Percentiles rank a stretch among this genome's conserved stretches.
Evolutionary conservation across 768 basidiomycete genomes (phyloP).

Genomic region (Stropharia rugosoannulata): DNA sequence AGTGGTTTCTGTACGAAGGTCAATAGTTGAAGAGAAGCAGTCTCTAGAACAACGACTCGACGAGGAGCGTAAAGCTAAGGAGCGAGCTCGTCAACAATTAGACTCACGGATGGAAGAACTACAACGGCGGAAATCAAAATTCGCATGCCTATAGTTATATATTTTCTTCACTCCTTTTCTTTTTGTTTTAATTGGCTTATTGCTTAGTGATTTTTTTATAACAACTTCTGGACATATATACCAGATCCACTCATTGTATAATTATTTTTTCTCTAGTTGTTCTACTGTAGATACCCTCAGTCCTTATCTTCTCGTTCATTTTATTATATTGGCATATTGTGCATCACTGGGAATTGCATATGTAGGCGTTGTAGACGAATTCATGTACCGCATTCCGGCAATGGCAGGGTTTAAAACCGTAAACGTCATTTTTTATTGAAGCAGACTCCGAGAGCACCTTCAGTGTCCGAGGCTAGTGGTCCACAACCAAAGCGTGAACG

Average conservation of each 20-base stretch:
- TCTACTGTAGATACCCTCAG: slow-evolving; percentile 43
- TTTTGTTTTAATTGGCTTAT: slow-evolving; percentile 18
- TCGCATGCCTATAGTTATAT: slow-evolving; percentile 72
- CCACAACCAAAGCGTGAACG: too few relatives aligned
- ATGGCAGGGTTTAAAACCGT: neutral
- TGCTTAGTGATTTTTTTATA: slow-evolving; percentile 23
- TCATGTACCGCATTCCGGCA: slow-evolving; percentile 6
- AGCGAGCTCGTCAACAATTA: slow-evolving; percentile 83
- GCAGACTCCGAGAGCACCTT: neutral
- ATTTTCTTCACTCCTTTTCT: slow-evolving; percentile 11
- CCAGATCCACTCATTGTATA: slow-evolving; percentile 38
- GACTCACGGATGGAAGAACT: slow-evolving; percentile 88
- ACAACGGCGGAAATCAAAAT: slow-evolving; percentile 86
- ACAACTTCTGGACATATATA: slow-evolving; percentile 24
- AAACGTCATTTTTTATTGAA: neutral
- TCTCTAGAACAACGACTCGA: slow-evolving; percentile 79
- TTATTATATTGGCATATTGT: slow-evolving; percentile 25
- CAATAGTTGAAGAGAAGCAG: slow-evolving; percentile 87
- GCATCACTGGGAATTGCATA: slow-evolving; percentile 8
- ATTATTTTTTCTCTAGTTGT: slow-evolving; percentile 32
- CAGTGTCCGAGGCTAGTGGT: neutral
- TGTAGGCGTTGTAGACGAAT: slow-evolving; percentile 8
- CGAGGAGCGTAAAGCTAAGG: slow-evolving; percentile 87
- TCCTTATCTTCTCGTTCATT: slow-evolving; percentile 30
- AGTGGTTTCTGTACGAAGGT: slow-evolving; percentile 71